These are phyloP conservation scores for Candida tammaniensis DNA, from an alignment of 805 yeast species.

Conservation along the genomic window DNA sequence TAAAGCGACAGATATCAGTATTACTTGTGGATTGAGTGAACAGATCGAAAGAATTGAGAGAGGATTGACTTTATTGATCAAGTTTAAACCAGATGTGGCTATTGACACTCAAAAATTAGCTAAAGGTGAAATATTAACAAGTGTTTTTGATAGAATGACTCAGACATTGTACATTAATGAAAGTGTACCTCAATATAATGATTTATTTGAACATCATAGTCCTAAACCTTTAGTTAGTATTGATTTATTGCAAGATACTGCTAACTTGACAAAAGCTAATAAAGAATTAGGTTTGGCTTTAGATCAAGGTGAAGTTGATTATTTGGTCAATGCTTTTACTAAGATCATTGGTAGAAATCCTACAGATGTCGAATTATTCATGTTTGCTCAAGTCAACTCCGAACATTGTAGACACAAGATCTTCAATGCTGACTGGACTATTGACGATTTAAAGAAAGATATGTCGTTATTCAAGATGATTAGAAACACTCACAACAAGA, in stretches of 20 bases:
- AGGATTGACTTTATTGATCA: slow-evolving; percentile 74
- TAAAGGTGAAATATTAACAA: slow-evolving; percentile 53
- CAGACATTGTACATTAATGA: slow-evolving; percentile 60
- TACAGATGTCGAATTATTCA: slow-evolving; percentile 94
- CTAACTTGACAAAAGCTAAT: slow-evolving; percentile 73
- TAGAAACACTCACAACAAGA: slow-evolving; percentile 81
- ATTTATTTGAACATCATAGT: slow-evolving; percentile 70
- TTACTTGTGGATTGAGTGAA: slow-evolving; percentile 77
- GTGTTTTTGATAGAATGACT: slow-evolving; percentile 93
- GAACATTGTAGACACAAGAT: slow-evolving; percentile 99
- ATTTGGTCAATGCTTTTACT: slow-evolving; percentile 77
- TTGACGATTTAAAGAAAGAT: slow-evolving; percentile 76
- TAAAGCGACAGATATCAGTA: slow-evolving; percentile 92
- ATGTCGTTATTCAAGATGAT: slow-evolving; percentile 88
- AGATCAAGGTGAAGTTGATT: slow-evolving; percentile 89
- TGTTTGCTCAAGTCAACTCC: slow-evolving; percentile 99
- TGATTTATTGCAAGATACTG: slow-evolving; percentile 55
- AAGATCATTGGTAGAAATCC: slow-evolving; percentile 80
- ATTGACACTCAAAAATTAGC: slow-evolving; percentile 32
- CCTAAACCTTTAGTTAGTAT: slow-evolving; percentile 84
- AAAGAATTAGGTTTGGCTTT: slow-evolving; percentile 87
- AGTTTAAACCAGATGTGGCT: slow-evolving; percentile 51
- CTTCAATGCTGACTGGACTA: slow-evolving; percentile 97
- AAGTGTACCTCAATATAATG: slow-evolving; percentile 61
- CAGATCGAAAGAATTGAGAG: slow-evolving; percentile 85